These are phyloP conservation scores for Phytophthora capsici DNA, from an alignment of 352 stramenopile species.

Conservation along the genomic window DNA sequence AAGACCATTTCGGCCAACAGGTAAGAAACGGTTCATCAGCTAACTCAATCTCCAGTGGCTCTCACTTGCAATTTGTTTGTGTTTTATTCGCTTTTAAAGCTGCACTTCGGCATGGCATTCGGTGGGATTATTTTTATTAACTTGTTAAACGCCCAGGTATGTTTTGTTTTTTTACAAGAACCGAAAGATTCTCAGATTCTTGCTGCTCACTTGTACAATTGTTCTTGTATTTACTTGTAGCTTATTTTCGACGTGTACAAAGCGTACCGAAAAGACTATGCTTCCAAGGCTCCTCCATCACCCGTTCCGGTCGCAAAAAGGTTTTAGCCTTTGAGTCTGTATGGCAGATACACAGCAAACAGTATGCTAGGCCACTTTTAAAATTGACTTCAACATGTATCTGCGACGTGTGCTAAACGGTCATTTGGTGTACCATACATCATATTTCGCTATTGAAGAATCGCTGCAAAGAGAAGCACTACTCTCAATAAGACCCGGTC, in stretches of 20 bases:
- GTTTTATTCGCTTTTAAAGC: slow-evolving; percentile 18
- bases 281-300: slow-evolving; percentile 8
- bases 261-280: slow-evolving; percentile 59
- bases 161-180: not conserved
- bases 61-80: not conserved
- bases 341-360: not conserved
- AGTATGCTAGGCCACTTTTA: not conserved
- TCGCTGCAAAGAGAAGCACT: slow-evolving; percentile 13
- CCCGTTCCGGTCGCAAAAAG: not conserved
- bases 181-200: no score
- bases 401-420: slow-evolving; percentile 13
- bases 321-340: not conserved
- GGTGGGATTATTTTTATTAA: slow-evolving; percentile 81
- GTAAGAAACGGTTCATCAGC: slow-evolving; percentile 24
- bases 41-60: not conserved
- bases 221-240: slow-evolving; percentile 31
- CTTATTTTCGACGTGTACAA: slow-evolving; percentile 65
- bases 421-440: slow-evolving; percentile 4
- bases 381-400: slow-evolving; percentile 8
- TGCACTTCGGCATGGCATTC: slow-evolving; percentile 80
- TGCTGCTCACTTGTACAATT: not conserved
- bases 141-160: slow-evolving; percentile 64
- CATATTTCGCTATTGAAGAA: slow-evolving; percentile 23
- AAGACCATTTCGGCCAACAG: slow-evolving; percentile 48
- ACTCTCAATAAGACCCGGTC: not conserved